phyloP scores from a whole-genome alignment of 306 rosid species.

The Castanea crenata region DNA sequence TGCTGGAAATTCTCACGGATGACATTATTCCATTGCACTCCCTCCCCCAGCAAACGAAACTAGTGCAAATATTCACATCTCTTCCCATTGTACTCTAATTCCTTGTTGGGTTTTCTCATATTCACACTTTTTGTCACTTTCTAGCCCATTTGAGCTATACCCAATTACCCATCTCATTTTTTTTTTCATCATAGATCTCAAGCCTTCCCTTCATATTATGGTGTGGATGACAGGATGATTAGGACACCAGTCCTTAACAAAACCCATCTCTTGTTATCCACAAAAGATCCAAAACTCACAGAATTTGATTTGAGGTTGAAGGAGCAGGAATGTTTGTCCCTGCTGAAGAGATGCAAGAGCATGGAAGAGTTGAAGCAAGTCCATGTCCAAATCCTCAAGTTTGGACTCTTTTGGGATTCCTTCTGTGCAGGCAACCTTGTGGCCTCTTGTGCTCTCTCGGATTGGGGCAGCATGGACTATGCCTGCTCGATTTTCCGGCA shows the following conservation, averaged over 20 bases:
- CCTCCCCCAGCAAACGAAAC: constrained; percentile 20
- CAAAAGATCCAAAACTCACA: constrained; percentile 40
- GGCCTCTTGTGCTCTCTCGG: constrained; percentile 66
- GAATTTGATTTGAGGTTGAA: constrained; percentile 45
- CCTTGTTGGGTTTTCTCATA: constrained; percentile 4
- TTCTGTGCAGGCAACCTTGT: constrained; percentile 66
- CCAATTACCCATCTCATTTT: not conserved
- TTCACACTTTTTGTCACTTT: not conserved
- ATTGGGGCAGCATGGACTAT: constrained; percentile 89
- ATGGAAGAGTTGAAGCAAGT: constrained; percentile 68
- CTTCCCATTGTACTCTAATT: not conserved
- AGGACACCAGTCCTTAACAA: constrained; percentile 76
- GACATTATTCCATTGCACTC: constrained; percentile 26
- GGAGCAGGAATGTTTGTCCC: constrained; percentile 55
- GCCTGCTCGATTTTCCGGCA: constrained; percentile 77
- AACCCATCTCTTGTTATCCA: constrained; percentile 43
- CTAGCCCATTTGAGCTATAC: constrained; percentile 12
- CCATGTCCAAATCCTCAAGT: constrained; percentile 63
- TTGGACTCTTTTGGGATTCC: constrained; percentile 59
- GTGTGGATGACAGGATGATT: constrained; percentile 57
- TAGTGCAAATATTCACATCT: not conserved
- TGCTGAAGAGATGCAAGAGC: constrained; percentile 63
- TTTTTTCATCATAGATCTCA: constrained; percentile 7
- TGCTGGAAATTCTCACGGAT: constrained; percentile 59
- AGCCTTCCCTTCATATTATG: constrained; percentile 32